Evolutionary conservation across 805 yeast genomes (phyloP), one percentile per base, ranked within the genome.

Genomic region (Hanseniaspora guilliermondii): DNA sequence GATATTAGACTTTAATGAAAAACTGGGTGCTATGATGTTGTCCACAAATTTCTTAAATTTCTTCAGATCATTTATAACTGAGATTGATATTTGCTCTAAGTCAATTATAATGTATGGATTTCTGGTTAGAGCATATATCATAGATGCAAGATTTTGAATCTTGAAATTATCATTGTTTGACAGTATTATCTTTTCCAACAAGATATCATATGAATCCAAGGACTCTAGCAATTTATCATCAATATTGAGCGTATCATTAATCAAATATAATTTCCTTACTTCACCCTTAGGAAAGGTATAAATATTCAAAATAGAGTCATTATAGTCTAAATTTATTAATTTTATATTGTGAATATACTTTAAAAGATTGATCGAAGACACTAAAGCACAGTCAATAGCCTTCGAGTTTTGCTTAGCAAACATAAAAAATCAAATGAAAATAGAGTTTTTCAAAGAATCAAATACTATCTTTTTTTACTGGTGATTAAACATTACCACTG

Each of bases 91-190:
- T n/a, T 30, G 14, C 2, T 16, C 22, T 12, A 49, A 36, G 32
- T 49, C 41, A 16, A 49, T 16, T 3, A 49, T 49, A 12, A 49
- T 32, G 41, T 49, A 49, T 7, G 53, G 46, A 21, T 39, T 37
- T 21, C 32, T 16, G 1, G 36, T 30, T 8, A 49, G 22, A 5
- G 38, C 14, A 21, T 49, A 49, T 21, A 40, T 6, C 46, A 32
- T 49, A 1, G 33, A 27, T 11, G 46, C 38, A 5, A 49, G 16
- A 22, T 49, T 49, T 19, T 49, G 21, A 16, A 40, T 40, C 12
- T 30, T 38, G 21, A 42, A 42, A 19, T 16, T 25, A 14, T 25
- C 27, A 6, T 32, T 19, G 32, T 49, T 49, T 8, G 38, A 21
- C 5, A 49, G 24, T 6, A 49, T 39, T 6, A 49, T 39, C 21